Evolutionary conservation across 2,329 filamentous ascomycete genomes (phyloP), one percentile per base, ranked within the genome.

Genomic region (Penicillium concentricum): DNA sequence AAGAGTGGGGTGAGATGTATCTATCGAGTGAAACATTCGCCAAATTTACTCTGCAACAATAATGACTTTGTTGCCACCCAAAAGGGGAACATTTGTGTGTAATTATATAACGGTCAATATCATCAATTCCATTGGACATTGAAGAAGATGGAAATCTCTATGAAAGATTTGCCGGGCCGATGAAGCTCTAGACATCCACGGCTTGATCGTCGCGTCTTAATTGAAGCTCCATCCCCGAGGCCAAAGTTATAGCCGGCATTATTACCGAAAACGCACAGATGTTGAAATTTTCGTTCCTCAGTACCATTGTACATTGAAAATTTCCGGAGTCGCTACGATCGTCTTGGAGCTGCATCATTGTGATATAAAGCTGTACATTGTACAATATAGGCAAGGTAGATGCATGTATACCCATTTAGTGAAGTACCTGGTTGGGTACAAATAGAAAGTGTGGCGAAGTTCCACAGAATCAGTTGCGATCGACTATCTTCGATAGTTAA

Each of bases 21-120:
- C 47, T 42, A 54, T 51, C 47, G 47, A 38, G 46, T 24, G 56
- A 55, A 58, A 58, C 56, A 55, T 55, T 52, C 44, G 32, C 45
- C 22, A 44, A 55, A 6, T 48, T 48, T 54, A 37, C 50, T 26
- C 39, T 42, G 32, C 50, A 54, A 48, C 39, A 10, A 16, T 22
- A 46, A 34, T 46, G 13, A 28, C 47, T 26, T 56, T 52, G 39
- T 55, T 49, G 52, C 52, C 52, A 56, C 26, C 34, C 9, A 38
- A 16, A 37, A 44, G 5, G 16, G 20, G 18, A 44, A 44, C 3
- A 20, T 9, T 16, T 28, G 30, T 20, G 20, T 18, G 22, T 52
- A 13, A 15, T 32, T 32, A 26, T 15, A 10, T 30, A 15, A 8
- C 6, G 26, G 26, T 5, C 13, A 18, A 38, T 24, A 22, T 24